A percentile compares a stretch with the other conserved stretches of the same genome.
phyloP scores from a whole-genome alignment of 805 yeast genomes.

The Cyberlindnera xylosilytica region DNA sequence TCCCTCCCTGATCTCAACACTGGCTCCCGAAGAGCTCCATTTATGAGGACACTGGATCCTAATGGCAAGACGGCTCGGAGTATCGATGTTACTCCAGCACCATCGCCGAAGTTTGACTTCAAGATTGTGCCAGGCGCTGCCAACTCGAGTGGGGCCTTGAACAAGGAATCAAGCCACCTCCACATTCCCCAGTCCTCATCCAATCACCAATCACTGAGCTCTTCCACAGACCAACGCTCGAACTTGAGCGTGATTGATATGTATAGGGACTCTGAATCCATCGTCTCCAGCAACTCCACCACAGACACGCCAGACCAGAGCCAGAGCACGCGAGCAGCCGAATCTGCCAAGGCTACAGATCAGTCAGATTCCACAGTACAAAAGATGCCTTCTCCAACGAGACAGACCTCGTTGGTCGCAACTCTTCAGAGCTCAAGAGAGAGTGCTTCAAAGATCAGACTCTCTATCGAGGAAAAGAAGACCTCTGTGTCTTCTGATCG shows the following conservation, averaged over 20 bases:
- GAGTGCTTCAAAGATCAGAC: slow-evolving; percentile 11
- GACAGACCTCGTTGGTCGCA: not conserved
- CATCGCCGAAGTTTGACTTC: slow-evolving; percentile 1
- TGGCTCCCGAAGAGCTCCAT: slow-evolving; percentile 6
- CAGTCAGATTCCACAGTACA: no score
- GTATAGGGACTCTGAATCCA: slow-evolving; percentile 29
- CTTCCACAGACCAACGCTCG: slow-evolving; percentile 23
- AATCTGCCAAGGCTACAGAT: not conserved
- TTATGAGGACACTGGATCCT: not conserved
- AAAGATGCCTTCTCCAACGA: not conserved
- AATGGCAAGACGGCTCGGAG: not conserved
- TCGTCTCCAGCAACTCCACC: slow-evolving; percentile 4
- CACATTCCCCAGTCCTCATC: slow-evolving; percentile 2
- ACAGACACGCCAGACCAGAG: not conserved
- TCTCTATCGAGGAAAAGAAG: slow-evolving; percentile 13
- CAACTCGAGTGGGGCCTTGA: not conserved
- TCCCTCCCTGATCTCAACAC: slow-evolving; percentile 9
- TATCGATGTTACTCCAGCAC: not conserved
- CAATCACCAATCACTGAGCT: not conserved
- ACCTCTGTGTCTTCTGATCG: slow-evolving; percentile 22
- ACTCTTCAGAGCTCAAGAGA: slow-evolving; percentile 14
- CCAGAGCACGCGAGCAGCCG: not conserved
- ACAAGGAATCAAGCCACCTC: not conserved
- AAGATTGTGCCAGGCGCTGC: not conserved
- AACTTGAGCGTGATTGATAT: slow-evolving; percentile 36